phyloP scores from a whole-genome alignment of 1,139 yeast species.

The Suhomyces anneliseae region DNA sequence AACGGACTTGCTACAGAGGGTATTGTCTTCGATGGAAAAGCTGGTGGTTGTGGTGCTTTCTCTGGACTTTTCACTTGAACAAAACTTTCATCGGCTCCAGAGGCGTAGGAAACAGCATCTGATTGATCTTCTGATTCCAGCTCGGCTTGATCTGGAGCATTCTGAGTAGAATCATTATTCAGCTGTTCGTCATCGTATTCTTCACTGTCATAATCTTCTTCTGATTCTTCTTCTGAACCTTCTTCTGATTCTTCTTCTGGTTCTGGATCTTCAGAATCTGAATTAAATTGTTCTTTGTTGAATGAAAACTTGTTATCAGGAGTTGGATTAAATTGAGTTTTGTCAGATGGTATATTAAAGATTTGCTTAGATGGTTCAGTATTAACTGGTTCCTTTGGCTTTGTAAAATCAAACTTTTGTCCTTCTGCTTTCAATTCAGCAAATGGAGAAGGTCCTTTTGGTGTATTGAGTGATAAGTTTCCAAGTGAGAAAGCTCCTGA shows the following conservation, averaged over 20 bases:
- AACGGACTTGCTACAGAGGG: too few species aligned
- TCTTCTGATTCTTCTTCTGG: background rate
- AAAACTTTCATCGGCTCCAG: background rate
- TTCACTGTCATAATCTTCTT: background rate
- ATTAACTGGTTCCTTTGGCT: too few species aligned
- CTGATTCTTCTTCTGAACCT: background rate
- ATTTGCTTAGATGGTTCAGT: too few species aligned
- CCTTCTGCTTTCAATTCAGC: slow-evolving; percentile 6
- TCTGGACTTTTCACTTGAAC: too few species aligned
- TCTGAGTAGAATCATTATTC: too few species aligned
- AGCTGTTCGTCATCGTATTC: background rate
- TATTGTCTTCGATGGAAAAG: too few species aligned
- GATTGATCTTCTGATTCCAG: background rate
- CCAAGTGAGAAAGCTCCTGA: slow-evolving; percentile 10
- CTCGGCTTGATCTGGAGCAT: background rate
- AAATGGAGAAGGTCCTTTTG: slow-evolving; percentile 14
- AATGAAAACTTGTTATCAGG: too few species aligned
- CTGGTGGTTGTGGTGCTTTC: too few species aligned
- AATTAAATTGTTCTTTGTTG: background rate
- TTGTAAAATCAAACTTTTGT: too few species aligned
- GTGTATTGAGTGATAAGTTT: background rate
- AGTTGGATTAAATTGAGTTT: too few species aligned
- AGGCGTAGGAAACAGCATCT: background rate
- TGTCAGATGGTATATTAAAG: too few species aligned
- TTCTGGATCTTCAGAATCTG: background rate